Base-by-base conservation (phyloP, 306 rosid species). In the Gleditsia sinensis region DNA sequence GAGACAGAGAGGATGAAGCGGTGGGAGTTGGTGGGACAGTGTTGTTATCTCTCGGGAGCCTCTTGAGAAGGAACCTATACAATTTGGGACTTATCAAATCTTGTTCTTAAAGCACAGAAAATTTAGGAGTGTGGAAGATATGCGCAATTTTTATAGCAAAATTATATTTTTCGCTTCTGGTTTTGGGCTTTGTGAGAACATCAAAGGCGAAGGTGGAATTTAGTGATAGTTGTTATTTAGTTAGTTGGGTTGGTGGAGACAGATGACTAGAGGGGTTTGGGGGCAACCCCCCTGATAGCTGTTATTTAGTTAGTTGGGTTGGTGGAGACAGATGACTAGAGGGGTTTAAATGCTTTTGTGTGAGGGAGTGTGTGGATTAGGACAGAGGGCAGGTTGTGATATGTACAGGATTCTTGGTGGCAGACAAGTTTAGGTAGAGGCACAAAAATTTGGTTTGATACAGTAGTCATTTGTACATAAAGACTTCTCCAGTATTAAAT, bases 1-100 rank as follows among this genome's bases (percentile, higher is more conserved):
- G 85, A 39, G 92, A 86, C 20, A 19, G 43, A 39, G 68, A 32
- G 24, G 96, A 90, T 51, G 77, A 76, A 64, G 67, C 76, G 1
- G 87, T 71, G 58, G 92, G 97, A 74, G 89, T 80, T 59, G 97
- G 98, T 69, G 98, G 98, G 78, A 81, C 99, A 16, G 95, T 92
- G 69, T 70, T 92, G 82, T 75, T 90, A n/a, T 87, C 93, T 42
- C 88, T 94, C 46, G 97, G 99, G 68, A 90, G 91, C 87, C 75
- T 94, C 40, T 86, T 94, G 80, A 92, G 86, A 75, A 90, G 96
- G 84, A 94, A 94, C 81, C 88, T 94, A 0, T 88, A 78, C 86
- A 86, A 83, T 78, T 86, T 92, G 88, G 96, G 99, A 65, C 82
- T 90, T 60, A 90, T 94, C 81, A 83, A 87, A 74, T 90, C 99